phyloP scores from a whole-genome alignment of 768 basidiomycete species.

The Agrocybe praecox region DNA sequence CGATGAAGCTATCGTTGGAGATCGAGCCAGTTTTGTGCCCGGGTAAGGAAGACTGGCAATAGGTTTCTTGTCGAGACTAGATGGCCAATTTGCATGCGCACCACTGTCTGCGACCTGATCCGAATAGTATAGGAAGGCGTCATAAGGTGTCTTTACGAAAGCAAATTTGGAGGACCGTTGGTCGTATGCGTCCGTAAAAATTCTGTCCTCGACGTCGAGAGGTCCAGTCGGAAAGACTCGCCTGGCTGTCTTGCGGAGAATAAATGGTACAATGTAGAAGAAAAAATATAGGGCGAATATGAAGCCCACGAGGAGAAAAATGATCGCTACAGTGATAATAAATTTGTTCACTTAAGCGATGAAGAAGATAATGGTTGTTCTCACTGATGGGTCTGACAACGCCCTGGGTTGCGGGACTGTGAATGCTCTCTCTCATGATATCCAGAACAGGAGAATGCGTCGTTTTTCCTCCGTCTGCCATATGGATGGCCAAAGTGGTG shows the following conservation, averaged over 20 bases:
- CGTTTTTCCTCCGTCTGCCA: neutral
- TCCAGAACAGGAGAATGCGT: neutral
- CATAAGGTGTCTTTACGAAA: conserved; percentile 9
- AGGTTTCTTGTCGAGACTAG: neutral
- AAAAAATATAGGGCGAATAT: neutral
- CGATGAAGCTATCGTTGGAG: neutral
- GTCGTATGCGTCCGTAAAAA: conserved; percentile 1
- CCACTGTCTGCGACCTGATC: conserved; percentile 3
- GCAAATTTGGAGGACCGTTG: conserved; percentile 1
- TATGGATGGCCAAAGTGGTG: neutral
- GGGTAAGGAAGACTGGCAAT: neutral
- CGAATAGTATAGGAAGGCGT: conserved; percentile 4
- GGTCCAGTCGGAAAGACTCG: neutral
- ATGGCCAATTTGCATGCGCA: neutral
- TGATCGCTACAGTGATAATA: neutral
- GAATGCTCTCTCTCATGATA: neutral
- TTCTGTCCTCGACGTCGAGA: neutral
- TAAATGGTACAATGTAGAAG: neutral
- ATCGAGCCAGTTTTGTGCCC: neutral
- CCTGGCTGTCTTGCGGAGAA: neutral
- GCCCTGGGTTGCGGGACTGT: neutral
- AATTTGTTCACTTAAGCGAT: neutral
- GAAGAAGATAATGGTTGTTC: neutral
- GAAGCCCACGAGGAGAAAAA: neutral
- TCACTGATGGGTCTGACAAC: neutral